Conservation (phyloP, 2,329 filamentous ascomycete species). For the Mollisia scopiformis region DNA sequence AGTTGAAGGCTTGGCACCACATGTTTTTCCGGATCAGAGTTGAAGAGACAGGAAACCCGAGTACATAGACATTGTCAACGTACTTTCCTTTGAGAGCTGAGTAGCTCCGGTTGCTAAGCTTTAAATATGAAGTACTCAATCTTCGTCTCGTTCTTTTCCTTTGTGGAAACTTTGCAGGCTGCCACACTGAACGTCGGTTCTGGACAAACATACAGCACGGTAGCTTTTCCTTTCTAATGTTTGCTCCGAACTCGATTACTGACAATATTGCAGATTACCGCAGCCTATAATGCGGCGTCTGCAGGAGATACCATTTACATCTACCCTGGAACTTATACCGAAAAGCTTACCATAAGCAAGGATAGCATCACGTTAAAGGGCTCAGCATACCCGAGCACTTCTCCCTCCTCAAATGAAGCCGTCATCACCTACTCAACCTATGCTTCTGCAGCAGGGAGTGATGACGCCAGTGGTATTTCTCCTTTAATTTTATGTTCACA, state of each 20-base stretch:
- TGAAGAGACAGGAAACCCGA: background rate
- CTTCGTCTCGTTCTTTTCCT: background rate
- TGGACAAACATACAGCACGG: constrained; percentile 19
- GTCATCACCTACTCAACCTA: constrained; percentile 43
- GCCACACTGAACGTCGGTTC: constrained; percentile 22
- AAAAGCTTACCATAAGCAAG: constrained; percentile 52
- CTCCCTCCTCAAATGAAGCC: constrained; percentile 51
- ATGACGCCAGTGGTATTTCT: constrained; percentile 37
- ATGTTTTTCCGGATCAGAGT: background rate
- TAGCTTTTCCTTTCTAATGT: background rate
- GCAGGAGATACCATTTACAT: constrained; percentile 55
- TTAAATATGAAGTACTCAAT: background rate
- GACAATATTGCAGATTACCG: constrained; percentile 16
- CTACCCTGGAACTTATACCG: constrained; percentile 55
- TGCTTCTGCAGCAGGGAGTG: constrained; percentile 43
- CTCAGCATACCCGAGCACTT: constrained; percentile 41
- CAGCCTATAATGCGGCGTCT: constrained; percentile 34
- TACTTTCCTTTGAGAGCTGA: background rate
- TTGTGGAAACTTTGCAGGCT: background rate
- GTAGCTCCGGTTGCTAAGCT: background rate
- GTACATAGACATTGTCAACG: background rate
- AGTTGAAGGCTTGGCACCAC: background rate
- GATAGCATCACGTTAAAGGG: constrained; percentile 48
- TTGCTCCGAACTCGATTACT: background rate
- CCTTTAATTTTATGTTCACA: background rate